Evolutionary conservation across 495 filamentous ascomycete species (phyloP).

Genomic region (Penicillium cinerascens): DNA sequence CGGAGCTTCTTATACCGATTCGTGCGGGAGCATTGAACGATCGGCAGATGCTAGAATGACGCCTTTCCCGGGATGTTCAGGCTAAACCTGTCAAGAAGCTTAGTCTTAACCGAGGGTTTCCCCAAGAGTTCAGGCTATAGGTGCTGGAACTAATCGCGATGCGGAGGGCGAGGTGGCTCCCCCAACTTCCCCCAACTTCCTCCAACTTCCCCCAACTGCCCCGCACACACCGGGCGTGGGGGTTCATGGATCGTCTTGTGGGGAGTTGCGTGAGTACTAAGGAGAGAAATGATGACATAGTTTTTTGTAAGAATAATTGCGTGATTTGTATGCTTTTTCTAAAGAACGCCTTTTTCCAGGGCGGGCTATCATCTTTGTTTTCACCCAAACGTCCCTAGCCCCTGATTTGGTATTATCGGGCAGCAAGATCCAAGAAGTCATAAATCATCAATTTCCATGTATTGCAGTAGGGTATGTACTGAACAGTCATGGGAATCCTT

Average conservation of each 20-base stretch:
- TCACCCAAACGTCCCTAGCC: background rate
- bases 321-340: constrained; percentile 12
- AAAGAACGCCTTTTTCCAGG: background rate
- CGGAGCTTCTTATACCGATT: constrained; percentile 3
- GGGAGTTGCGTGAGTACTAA: background rate
- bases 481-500: background rate
- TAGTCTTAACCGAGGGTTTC: background rate
- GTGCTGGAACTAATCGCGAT: background rate
- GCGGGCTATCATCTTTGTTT: background rate
- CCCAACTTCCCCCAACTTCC: constrained; percentile 8
- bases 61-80: constrained; percentile 11
- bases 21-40: background rate
- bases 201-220: constrained; percentile 6
- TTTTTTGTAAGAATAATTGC: background rate
- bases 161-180: constrained; percentile 1
- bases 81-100: constrained; percentile 9
- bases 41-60: background rate
- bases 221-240: constrained; percentile 15
- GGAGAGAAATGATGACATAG: background rate
- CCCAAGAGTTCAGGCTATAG: constrained; percentile 15
- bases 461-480: constrained; percentile 2
- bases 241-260: background rate
- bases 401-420: background rate
- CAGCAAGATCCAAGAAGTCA: constrained; percentile 4
- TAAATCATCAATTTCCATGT: constrained; percentile 13